These are phyloP conservation scores for Musa acuminata DNA, from an alignment of 176 grass and related monocot species.

Conservation along the genomic window DNA sequence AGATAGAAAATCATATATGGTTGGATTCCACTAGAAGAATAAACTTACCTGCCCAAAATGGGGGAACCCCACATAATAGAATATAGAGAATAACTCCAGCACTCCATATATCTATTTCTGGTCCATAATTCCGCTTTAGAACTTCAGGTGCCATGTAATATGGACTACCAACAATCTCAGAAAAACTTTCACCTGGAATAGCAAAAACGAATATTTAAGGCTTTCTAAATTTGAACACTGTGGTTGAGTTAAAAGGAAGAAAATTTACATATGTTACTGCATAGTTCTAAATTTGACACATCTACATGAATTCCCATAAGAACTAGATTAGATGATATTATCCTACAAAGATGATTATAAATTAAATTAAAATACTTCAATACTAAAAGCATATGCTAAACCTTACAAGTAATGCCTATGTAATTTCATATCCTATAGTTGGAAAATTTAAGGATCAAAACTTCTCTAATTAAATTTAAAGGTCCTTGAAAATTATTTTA, in stretches of 20 bases:
- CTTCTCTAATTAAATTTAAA: no score
- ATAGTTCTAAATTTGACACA: no score
- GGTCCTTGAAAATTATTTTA: not conserved
- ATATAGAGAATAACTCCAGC: slow-evolving; percentile 95
- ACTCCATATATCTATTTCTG: slow-evolving; percentile 97
- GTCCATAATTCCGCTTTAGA: slow-evolving; percentile 88
- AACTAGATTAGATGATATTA: not conserved
- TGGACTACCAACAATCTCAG: slow-evolving; percentile 97
- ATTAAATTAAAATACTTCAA: not conserved
- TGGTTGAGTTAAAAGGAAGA: not conserved
- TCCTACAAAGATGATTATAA: not conserved
- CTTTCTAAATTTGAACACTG: not conserved
- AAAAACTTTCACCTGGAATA: slow-evolving; percentile 76
- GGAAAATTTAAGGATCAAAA: no score
- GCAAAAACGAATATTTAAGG: slow-evolving; percentile 10
- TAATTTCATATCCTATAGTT: not conserved
- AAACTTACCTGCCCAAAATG: slow-evolving; percentile 85
- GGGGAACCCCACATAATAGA: slow-evolving; percentile 91
- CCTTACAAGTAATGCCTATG: no score
- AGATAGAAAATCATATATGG: not conserved
- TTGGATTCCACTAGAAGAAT: not conserved
- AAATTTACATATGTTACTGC: not conserved
- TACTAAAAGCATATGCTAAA: not conserved
- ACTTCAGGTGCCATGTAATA: slow-evolving; percentile 99
- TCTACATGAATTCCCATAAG: no score